A percentile compares a stretch with the other conserved stretches of the same genome.
Conservation (phyloP, 2,329 filamentous ascomycete species). For the Chaetomium sp. region DNA sequence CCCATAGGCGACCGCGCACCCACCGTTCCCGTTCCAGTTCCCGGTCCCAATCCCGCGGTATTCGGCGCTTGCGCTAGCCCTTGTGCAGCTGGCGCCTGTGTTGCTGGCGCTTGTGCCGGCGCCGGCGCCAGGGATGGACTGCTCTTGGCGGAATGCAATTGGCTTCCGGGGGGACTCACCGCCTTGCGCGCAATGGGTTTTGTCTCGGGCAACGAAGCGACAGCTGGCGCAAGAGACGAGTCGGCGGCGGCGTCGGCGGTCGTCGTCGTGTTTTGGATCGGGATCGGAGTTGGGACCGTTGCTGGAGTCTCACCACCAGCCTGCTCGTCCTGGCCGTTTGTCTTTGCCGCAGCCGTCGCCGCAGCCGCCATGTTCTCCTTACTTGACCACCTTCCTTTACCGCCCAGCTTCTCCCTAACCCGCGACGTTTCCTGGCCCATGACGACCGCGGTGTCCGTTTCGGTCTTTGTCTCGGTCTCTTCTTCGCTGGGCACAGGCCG, state of each 20-base stretch:
- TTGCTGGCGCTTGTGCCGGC: neutral
- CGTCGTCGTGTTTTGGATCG: no score
- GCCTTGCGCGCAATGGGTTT: constrained; percentile 11
- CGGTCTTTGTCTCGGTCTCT: neutral
- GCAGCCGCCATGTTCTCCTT: no score
- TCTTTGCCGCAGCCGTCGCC: no score
- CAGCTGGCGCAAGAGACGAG: constrained; percentile 39
- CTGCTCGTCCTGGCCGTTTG: no score
- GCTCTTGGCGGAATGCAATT: constrained; percentile 20
- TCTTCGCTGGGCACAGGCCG: constrained; percentile 25
- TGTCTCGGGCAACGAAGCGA: constrained; percentile 29
- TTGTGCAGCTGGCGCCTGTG: no score
- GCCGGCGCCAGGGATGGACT: constrained; percentile 12
- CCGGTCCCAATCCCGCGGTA: no score
- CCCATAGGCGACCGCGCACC: constrained; percentile 16
- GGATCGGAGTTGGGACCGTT: no score
- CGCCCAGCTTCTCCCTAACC: constrained; percentile 20
- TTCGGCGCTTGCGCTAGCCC: no score
- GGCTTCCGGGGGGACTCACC: constrained; percentile 10
- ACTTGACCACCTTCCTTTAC: neutral
- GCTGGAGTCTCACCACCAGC: no score
- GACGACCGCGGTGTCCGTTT: constrained; percentile 12
- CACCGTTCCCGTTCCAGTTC: neutral
- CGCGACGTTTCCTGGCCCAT: constrained; percentile 27
- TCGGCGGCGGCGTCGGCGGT: no score